Conservation (phyloP, 768 basidiomycete species). For the Cystobasidium ongulense region DNA sequence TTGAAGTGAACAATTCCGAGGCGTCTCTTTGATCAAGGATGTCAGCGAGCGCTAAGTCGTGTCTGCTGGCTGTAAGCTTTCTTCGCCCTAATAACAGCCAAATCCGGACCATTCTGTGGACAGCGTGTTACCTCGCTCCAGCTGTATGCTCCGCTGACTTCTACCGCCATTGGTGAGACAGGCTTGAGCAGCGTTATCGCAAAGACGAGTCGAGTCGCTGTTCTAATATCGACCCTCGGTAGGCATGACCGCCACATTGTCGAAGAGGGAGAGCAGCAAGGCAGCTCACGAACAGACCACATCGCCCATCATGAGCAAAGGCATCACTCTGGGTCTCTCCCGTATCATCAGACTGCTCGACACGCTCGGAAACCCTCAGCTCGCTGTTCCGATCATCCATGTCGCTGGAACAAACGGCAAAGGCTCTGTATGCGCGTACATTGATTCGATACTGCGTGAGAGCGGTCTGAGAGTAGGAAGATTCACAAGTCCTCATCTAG, state of each 20-base stretch:
- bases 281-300: not conserved
- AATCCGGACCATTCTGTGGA: no score
- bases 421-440: slow-evolving; percentile 76
- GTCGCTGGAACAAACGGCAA: slow-evolving; percentile 96
- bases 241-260: not conserved
- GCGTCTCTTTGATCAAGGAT: no score
- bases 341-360: slow-evolving; percentile 43
- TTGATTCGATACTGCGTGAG: slow-evolving; percentile 64
- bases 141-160: no score
- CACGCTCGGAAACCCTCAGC: slow-evolving; percentile 54
- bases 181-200: no score
- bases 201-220: no score
- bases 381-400: slow-evolving; percentile 74
- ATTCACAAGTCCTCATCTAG: slow-evolving; percentile 88
- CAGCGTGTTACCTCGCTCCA: no score
- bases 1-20: no score
- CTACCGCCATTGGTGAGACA: no score
- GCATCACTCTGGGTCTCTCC: slow-evolving; percentile 38
- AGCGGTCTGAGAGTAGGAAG: slow-evolving; percentile 61
- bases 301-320: slow-evolving; percentile 4
- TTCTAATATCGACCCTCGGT: not conserved
- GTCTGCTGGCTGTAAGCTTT: no score
- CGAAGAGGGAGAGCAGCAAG: not conserved
- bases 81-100: no score
- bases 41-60: no score